Evolutionary conservation across 352 stramenopile species (phyloP).

Genomic region (Aphanomyces invadans): DNA sequence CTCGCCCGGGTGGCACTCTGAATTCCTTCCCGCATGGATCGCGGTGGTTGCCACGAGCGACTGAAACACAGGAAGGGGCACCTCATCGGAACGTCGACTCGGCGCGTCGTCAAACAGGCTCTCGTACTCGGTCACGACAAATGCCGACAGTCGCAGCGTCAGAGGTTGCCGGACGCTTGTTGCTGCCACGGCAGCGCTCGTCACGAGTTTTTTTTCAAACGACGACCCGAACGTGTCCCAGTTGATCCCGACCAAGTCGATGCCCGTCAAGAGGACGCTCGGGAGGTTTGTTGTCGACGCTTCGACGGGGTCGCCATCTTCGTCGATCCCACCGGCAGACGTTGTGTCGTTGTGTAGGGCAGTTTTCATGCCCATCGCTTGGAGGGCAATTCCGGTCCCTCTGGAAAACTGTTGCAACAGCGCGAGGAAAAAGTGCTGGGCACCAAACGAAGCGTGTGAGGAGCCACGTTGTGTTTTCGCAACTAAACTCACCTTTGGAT

Average conservation of each 20-base stretch:
- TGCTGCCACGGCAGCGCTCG: background rate
- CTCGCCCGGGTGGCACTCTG: too few species aligned
- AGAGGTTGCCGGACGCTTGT: background rate
- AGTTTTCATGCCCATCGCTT: constrained; percentile 1
- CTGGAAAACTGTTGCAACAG: constrained; percentile 5
- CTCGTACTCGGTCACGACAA: constrained; percentile 13
- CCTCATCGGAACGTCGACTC: background rate
- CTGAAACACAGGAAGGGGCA: background rate
- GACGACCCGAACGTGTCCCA: background rate
- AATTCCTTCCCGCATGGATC: too few species aligned
- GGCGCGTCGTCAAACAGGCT: background rate
- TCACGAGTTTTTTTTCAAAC: background rate
- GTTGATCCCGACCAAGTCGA: background rate
- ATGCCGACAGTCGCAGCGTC: background rate
- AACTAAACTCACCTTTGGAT: constrained; percentile 16
- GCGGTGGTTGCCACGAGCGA: background rate
- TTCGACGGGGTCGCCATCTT: background rate
- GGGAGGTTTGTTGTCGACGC: background rate
- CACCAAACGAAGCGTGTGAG: too few species aligned
- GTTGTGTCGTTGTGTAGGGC: background rate
- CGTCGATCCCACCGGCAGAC: background rate
- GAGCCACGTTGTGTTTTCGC: too few species aligned
- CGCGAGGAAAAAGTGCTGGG: constrained; percentile 1
- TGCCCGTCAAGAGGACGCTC: background rate
- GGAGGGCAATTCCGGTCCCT: background rate